These are phyloP conservation scores for Asterochloris erici DNA, from an alignment of 139 green algal species.

Conservation along the genomic window DNA sequence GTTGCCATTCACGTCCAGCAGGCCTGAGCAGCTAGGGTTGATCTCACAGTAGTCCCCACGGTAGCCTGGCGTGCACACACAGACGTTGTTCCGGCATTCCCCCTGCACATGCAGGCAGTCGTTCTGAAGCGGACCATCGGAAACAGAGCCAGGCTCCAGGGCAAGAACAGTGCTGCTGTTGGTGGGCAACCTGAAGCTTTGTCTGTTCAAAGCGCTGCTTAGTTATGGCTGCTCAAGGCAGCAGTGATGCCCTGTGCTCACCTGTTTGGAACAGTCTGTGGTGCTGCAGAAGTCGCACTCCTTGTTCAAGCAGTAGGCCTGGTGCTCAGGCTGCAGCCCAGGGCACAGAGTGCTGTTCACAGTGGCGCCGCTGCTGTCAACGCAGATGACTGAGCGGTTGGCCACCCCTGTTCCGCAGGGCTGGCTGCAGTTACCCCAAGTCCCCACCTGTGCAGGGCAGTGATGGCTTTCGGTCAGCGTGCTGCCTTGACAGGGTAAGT, in stretches of 20 bases:
- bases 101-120: conserved; percentile 14
- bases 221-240: no score
- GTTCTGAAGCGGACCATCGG: no score
- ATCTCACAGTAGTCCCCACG: conserved; percentile 23
- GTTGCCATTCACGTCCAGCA: conserved; percentile 29
- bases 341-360: background rate
- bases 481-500: background rate
- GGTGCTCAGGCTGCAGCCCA: conserved; percentile 20
- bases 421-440: conserved; percentile 35
- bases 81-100: conserved; percentile 16
- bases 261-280: conserved; percentile 20
- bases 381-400: conserved; percentile 30
- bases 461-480: background rate
- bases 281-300: conserved; percentile 37
- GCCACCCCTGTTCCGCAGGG: conserved; percentile 36
- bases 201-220: no score
- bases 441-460: conserved; percentile 27
- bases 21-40: conserved; percentile 13
- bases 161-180: no score
- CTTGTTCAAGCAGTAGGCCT: conserved; percentile 24
- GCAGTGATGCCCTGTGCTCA: background rate
- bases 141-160: no score
- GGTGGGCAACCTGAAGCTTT: no score
- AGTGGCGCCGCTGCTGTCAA: background rate
- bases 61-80: conserved; percentile 27